Conservation (phyloP, 192 early-diverging fungal genomes). For the Coemansia sp. region DNA sequence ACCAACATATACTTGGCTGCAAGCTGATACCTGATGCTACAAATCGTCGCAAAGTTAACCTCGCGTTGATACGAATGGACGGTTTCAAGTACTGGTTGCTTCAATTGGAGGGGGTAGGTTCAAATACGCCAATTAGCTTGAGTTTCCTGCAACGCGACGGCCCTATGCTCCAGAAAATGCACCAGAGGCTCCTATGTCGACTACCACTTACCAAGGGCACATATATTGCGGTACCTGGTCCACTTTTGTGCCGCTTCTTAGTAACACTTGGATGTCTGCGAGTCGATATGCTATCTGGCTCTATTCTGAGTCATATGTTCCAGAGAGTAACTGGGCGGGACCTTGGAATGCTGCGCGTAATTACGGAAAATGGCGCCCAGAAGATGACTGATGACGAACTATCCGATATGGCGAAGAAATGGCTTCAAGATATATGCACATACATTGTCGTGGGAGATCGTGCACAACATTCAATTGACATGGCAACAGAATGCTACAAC, state of each 20-base stretch:
- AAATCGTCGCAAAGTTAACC: too few relatives aligned
- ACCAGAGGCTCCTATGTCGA: constrained; percentile 10
- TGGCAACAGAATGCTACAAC: constrained; percentile 11
- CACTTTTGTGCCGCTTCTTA: constrained; percentile 26
- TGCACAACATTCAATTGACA: constrained; percentile 7
- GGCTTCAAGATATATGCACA: constrained; percentile 12
- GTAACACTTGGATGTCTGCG: constrained; percentile 11
- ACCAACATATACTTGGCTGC: too few relatives aligned
- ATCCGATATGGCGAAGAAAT: constrained; percentile 1
- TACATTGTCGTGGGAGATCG: neutral
- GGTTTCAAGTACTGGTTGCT: too few relatives aligned
- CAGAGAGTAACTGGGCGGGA: neutral
- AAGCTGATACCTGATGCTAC: too few relatives aligned
- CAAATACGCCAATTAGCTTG: too few relatives aligned
- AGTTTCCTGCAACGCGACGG: too few relatives aligned
- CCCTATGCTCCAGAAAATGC: too few relatives aligned
- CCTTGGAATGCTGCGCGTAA: neutral
- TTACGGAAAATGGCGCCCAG: constrained; percentile 7
- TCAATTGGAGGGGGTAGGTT: too few relatives aligned
- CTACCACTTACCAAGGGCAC: neutral
- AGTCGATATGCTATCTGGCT: neutral
- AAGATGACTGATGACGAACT: neutral
- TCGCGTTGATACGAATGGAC: too few relatives aligned
- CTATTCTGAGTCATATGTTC: constrained; percentile 12
- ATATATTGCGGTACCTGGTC: constrained; percentile 11